A percentile compares a stretch with the other conserved stretches of the same genome.
phyloP scores from a whole-genome alignment of 257 asterid species.

The Fraxinus pennsylvanica region DNA sequence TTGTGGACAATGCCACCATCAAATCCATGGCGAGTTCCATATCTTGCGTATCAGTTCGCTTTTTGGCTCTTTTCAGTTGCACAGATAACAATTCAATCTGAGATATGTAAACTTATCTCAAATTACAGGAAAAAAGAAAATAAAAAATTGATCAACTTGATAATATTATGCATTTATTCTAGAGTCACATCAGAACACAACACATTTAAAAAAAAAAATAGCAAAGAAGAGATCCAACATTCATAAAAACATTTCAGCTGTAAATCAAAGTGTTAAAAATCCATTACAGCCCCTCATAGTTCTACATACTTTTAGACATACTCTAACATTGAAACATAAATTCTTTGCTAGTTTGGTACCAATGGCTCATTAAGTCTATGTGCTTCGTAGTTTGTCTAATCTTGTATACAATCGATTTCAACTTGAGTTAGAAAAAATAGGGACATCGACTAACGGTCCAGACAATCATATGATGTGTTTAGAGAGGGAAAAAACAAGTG shows the following conservation, averaged over 20 bases:
- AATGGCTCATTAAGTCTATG: not conserved
- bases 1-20: constrained; percentile 69
- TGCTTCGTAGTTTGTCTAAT: not conserved
- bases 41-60: constrained; percentile 71
- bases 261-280: not conserved
- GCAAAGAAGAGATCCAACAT: not conserved
- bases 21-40: constrained; percentile 91
- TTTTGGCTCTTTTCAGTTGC: constrained; percentile 66
- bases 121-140: no score
- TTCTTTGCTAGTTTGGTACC: not conserved
- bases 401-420: not conserved
- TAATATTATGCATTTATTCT: no score
- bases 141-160: not conserved
- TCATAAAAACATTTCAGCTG: not conserved
- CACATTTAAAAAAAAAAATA: not conserved
- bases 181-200: not conserved
- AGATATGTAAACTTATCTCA: not conserved
- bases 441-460: not conserved
- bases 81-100: constrained; percentile 64
- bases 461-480: not conserved
- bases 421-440: not conserved
- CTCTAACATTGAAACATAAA: not conserved
- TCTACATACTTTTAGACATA: not conserved
- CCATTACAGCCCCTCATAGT: no score
- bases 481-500: not conserved